A percentile compares a stretch with the other conserved stretches of the same genome.
Conservation (phyloP, 352 stramenopile genomes). For the Aphanomyces cochlioides region DNA sequence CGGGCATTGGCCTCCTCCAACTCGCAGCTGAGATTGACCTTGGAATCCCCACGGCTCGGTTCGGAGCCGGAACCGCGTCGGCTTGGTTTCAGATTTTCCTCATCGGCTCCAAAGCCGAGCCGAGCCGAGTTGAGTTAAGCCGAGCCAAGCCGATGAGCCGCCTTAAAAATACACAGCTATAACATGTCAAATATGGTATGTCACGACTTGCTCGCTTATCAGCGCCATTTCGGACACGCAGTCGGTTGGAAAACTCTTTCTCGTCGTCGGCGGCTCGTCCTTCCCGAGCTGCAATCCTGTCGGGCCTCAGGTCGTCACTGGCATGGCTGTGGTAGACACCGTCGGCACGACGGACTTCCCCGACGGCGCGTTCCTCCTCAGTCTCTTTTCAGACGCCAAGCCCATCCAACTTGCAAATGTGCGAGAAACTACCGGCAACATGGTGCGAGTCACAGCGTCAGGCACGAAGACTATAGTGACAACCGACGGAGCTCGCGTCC, state of each 20-base stretch:
- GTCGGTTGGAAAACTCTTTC: background rate
- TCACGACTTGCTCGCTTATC: background rate
- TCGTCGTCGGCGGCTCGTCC: background rate
- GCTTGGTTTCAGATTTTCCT: no score
- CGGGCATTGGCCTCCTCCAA: background rate
- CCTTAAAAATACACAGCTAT: no score
- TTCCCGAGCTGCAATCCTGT: constrained; percentile 3
- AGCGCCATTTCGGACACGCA: background rate
- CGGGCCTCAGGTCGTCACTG: background rate
- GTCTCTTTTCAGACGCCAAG: constrained; percentile 7
- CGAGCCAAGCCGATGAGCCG: no score
- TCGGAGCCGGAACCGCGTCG: no score
- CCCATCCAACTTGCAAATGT: background rate
- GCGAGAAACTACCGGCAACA: background rate
- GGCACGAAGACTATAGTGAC: background rate
- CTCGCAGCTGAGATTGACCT: background rate
- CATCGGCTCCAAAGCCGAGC: no score
- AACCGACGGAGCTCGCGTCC: background rate
- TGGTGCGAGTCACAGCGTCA: background rate
- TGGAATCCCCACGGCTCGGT: background rate
- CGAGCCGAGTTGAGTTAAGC: no score
- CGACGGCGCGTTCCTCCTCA: constrained; percentile 11
- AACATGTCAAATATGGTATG: no score
- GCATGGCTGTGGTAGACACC: constrained; percentile 8
- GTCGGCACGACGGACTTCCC: background rate